Percentiles rank a stretch among this genome's conserved stretches.
phyloP scores from a whole-genome alignment of 352 stramenopile genomes.

The Peronospora farinosa region DNA sequence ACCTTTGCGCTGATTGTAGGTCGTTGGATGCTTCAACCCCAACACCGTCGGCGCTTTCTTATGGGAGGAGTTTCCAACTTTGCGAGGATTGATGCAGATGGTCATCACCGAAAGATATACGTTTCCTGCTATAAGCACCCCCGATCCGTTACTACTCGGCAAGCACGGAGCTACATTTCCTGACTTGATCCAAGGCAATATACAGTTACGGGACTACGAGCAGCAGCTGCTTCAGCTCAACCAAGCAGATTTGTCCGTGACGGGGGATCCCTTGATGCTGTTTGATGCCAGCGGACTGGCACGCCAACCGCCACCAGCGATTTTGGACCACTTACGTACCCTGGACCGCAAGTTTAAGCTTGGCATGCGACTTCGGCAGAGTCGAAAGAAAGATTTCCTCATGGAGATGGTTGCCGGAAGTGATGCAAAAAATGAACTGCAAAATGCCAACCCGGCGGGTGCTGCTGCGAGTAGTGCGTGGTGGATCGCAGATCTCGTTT shows the following conservation, averaged over 20 bases:
- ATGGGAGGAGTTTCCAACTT: slow-evolving; percentile 66
- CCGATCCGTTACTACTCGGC: slow-evolving; percentile 59
- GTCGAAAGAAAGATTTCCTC: slow-evolving; percentile 69
- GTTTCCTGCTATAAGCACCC: slow-evolving; percentile 52
- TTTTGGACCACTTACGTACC: slow-evolving; percentile 67
- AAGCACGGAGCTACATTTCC: slow-evolving; percentile 46
- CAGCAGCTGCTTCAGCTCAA: slow-evolving; percentile 53
- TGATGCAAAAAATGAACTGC: slow-evolving; percentile 26
- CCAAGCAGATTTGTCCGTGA: slow-evolving; percentile 32
- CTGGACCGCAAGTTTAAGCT: slow-evolving; percentile 74
- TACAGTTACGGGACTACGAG: slow-evolving; percentile 65
- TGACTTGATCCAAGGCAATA: slow-evolving; percentile 53
- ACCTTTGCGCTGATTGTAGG: slow-evolving; percentile 13
- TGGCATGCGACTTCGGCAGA: slow-evolving; percentile 70
- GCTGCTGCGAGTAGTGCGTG: slow-evolving; percentile 35
- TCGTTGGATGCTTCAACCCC: slow-evolving; percentile 65
- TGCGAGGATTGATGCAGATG: slow-evolving; percentile 84
- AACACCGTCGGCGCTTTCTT: slow-evolving; percentile 70
- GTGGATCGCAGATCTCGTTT: slow-evolving; percentile 87
- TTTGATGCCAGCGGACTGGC: slow-evolving; percentile 63
- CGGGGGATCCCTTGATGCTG: slow-evolving; percentile 65
- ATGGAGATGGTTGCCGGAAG: slow-evolving; percentile 81
- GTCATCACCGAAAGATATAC: slow-evolving; percentile 69
- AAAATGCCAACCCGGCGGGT: slow-evolving; percentile 8
- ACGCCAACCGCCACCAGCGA: slow-evolving; percentile 56